Conservation (phyloP, 202 grass and related monocot genomes). For the Panicum virgatum region DNA sequence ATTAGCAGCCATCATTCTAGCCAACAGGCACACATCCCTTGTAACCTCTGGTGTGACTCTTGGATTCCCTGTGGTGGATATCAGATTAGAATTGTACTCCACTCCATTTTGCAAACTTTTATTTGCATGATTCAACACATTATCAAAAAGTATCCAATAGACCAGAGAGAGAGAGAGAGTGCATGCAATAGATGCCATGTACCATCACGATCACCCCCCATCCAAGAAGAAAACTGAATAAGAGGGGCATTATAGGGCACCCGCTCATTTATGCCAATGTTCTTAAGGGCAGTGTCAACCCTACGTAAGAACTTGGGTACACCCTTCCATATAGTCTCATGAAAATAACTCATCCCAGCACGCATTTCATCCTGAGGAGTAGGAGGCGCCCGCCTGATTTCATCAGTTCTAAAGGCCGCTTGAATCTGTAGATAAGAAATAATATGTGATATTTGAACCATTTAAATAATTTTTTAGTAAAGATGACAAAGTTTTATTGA, state of each 20-base stretch:
- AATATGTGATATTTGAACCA: neutral
- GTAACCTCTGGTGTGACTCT: constrained; percentile 97
- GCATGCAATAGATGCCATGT: constrained; percentile 13
- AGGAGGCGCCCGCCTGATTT: constrained; percentile 80
- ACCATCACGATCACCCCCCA: constrained; percentile 99
- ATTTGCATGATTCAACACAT: constrained; percentile 32
- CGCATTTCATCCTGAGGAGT: constrained; percentile 96
- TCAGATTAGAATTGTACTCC: constrained; percentile 35
- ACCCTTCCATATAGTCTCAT: constrained; percentile 98
- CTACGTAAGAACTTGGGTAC: constrained; percentile 89
- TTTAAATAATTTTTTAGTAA: neutral
- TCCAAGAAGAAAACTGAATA: constrained; percentile 98
- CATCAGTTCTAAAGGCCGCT: constrained; percentile 95
- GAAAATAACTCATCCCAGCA: constrained; percentile 97
- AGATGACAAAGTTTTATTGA: constrained; percentile 4
- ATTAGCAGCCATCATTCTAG: constrained; percentile 94
- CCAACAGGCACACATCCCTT: constrained; percentile 95
- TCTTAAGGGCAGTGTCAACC: constrained; percentile 92
- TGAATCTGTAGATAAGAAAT: constrained; percentile 70
- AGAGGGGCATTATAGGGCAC: constrained; percentile 88
- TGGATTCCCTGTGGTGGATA: constrained; percentile 77
- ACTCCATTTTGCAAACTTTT: neutral
- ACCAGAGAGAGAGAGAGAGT: neutral
- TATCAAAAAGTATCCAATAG: neutral
- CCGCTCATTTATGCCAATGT: constrained; percentile 86